These are phyloP conservation scores for Coemansia sp. DNA, from an alignment of 371 early-diverging fungal species.

Conservation along the genomic window DNA sequence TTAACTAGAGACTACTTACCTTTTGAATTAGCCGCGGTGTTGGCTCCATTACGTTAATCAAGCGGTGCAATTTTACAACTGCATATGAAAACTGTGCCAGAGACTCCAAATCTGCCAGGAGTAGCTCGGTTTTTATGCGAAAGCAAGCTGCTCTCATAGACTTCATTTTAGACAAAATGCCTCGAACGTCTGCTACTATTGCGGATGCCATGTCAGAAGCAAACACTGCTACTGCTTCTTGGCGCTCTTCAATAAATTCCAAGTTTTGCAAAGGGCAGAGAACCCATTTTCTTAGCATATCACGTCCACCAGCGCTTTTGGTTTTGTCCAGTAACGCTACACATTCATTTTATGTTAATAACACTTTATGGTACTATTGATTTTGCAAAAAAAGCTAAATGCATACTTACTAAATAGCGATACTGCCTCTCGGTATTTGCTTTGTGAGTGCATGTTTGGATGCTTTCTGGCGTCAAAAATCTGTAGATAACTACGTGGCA, in stretches of 20 bases:
- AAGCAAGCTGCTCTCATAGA: conserved; percentile 13
- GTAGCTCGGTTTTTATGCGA: conserved; percentile 21
- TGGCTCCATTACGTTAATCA: conserved; percentile 8
- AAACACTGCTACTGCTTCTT: conserved; percentile 20
- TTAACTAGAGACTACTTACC: conserved; percentile 3
- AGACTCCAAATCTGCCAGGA: conserved; percentile 23
- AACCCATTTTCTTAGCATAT: conserved; percentile 32
- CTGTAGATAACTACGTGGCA: conserved; percentile 29
- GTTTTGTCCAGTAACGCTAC: conserved; percentile 38
- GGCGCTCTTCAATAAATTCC: conserved; percentile 19
- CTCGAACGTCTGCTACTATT: conserved; percentile 3
- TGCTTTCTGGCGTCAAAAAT: conserved; percentile 32
- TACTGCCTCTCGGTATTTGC: conserved; percentile 11
- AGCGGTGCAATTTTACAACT: conserved; percentile 11
- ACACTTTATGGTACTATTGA: too few relatives aligned
- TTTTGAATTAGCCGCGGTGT: conserved; percentile 11
- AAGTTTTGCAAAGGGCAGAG: conserved; percentile 27
- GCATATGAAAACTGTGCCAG: conserved; percentile 31
- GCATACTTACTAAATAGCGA: conserved; percentile 37
- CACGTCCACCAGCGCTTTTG: conserved; percentile 28
- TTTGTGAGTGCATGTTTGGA: conserved; percentile 43
- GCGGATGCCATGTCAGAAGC: not conserved
- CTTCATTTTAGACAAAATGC: conserved; percentile 7
- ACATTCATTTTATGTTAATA: too few relatives aligned
- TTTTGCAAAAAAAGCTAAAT: too few relatives aligned